Percentiles rank a stretch among this genome's conserved stretches.
phyloP scores from a whole-genome alignment of 306 rosid species.

The Begonia loranthoides region DNA sequence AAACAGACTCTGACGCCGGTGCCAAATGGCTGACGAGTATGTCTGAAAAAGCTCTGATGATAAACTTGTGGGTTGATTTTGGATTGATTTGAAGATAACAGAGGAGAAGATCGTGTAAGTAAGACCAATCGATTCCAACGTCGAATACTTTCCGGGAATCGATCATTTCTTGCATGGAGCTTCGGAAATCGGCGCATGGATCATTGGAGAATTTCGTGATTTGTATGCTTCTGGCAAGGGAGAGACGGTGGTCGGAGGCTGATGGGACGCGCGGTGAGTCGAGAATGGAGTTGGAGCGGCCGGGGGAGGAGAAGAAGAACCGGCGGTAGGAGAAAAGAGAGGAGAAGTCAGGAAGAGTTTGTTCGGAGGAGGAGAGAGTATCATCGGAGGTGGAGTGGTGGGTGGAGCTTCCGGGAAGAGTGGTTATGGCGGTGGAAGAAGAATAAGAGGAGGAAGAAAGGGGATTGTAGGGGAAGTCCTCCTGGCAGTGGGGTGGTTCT shows the following conservation, averaged over 20 bases:
- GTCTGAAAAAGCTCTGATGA: slow-evolving; percentile 48
- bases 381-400: slow-evolving; percentile 2
- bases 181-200: slow-evolving; percentile 42
- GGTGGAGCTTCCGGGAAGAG: neutral
- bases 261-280: slow-evolving; percentile 27
- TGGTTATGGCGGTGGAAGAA: slow-evolving; percentile 9
- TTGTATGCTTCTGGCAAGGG: slow-evolving; percentile 14
- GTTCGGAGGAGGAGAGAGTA: slow-evolving; percentile 16
- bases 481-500: slow-evolving; percentile 13
- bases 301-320: slow-evolving; percentile 90
- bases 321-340: slow-evolving; percentile 53
- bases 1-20: neutral
- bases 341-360: slow-evolving; percentile 41
- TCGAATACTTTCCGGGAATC: slow-evolving; percentile 22
- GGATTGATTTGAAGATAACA: slow-evolving; percentile 56
- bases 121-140: slow-evolving; percentile 30
- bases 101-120: slow-evolving; percentile 39
- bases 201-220: slow-evolving; percentile 37
- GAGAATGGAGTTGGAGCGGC: slow-evolving; percentile 68
- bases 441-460: slow-evolving; percentile 3
- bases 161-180: slow-evolving; percentile 60
- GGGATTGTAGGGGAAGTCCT: slow-evolving; percentile 15
- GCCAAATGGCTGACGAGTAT: slow-evolving; percentile 25
- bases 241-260: slow-evolving; percentile 3
- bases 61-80: slow-evolving; percentile 31